These are phyloP conservation scores for Trichaptum fuscoviolaceum DNA, from an alignment of 768 basidiomycete species.

Conservation along the genomic window DNA sequence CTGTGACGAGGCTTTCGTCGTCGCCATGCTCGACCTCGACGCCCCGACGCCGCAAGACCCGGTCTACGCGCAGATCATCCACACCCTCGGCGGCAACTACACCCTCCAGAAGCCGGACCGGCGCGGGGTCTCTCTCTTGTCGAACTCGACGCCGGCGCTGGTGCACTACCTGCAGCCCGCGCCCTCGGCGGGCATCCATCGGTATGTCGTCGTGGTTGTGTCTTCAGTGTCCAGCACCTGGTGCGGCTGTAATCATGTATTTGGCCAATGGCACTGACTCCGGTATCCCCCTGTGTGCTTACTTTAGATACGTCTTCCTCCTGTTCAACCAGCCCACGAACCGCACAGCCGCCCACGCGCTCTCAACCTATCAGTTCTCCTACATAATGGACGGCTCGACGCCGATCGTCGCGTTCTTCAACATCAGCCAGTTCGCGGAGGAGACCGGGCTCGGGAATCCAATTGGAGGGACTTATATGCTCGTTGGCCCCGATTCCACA, in stretches of 20 bases:
- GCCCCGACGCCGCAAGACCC: slow-evolving; percentile 27
- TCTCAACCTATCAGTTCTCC: slow-evolving; percentile 22
- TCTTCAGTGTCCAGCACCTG: no score
- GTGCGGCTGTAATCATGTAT: no score
- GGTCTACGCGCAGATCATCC: slow-evolving; percentile 22
- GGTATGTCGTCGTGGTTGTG: slow-evolving; percentile 17
- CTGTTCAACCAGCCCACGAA: slow-evolving; percentile 38
- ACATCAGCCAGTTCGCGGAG: slow-evolving; percentile 38
- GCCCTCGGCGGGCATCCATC: slow-evolving; percentile 27
- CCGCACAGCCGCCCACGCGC: slow-evolving; percentile 33
- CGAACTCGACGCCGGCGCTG: slow-evolving; percentile 25
- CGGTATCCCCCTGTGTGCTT: not conserved
- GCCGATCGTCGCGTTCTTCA: slow-evolving; percentile 32
- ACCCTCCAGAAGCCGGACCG: slow-evolving; percentile 10
- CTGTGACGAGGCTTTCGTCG: slow-evolving; percentile 17
- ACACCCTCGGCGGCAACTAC: slow-evolving; percentile 24
- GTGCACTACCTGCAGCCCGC: slow-evolving; percentile 25
- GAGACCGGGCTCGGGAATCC: slow-evolving; percentile 38
- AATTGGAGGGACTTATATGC: slow-evolving; percentile 45
- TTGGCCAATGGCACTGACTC: not conserved
- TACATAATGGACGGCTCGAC: slow-evolving; percentile 13
- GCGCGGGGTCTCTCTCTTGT: slow-evolving; percentile 14
- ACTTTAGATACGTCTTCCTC: slow-evolving; percentile 40
- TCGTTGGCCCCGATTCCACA: slow-evolving; percentile 28
- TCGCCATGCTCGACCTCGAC: slow-evolving; percentile 28